These are phyloP conservation scores for Colletotrichum acutatum DNA, from an alignment of 2,329 filamentous ascomycete species.

Conservation along the genomic window DNA sequence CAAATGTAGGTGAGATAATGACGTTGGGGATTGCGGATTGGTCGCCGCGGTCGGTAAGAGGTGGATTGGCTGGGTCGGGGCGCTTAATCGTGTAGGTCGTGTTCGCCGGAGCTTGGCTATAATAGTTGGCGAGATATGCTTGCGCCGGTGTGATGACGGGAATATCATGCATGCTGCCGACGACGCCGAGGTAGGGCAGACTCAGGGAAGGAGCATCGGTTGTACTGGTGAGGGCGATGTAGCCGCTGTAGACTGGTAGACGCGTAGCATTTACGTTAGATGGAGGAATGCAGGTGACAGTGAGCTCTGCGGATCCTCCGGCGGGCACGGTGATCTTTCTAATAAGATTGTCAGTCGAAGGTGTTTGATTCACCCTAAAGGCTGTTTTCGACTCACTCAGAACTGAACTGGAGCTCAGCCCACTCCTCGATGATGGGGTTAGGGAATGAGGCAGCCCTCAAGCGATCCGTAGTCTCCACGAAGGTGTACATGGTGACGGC, in stretches of 20 bases:
- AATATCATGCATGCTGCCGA: slow-evolving; percentile 48
- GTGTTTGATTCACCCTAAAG: neutral
- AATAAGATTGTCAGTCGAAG: neutral
- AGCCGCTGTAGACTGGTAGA: slow-evolving; percentile 55
- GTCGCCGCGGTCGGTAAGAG: slow-evolving; percentile 39
- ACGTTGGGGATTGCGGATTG: slow-evolving; percentile 48
- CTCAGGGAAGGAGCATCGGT: slow-evolving; percentile 48
- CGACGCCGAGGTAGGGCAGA: slow-evolving; percentile 54
- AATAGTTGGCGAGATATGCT: slow-evolving; percentile 37
- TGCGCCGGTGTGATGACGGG: slow-evolving; percentile 47
- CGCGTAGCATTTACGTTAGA: slow-evolving; percentile 46
- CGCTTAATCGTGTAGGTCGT: slow-evolving; percentile 54
- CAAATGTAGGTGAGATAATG: slow-evolving; percentile 55
- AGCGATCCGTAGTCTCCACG: slow-evolving; percentile 47
- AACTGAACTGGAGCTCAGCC: slow-evolving; percentile 55
- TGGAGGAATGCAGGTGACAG: slow-evolving; percentile 56
- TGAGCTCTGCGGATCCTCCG: slow-evolving; percentile 54
- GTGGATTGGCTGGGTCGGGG: slow-evolving; percentile 46
- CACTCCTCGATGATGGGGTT: slow-evolving; percentile 52
- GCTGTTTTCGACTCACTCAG: slow-evolving; percentile 31
- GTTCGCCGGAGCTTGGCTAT: slow-evolving; percentile 41
- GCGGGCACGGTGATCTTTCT: slow-evolving; percentile 54
- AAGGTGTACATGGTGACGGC: slow-evolving; percentile 66
- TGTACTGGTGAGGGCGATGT: slow-evolving; percentile 51
- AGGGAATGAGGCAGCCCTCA: slow-evolving; percentile 51